Percentiles rank a stretch among this genome's conserved stretches.
phyloP scores from a whole-genome alignment of 306 rosid species.

The Ormosia semicastrata region DNA sequence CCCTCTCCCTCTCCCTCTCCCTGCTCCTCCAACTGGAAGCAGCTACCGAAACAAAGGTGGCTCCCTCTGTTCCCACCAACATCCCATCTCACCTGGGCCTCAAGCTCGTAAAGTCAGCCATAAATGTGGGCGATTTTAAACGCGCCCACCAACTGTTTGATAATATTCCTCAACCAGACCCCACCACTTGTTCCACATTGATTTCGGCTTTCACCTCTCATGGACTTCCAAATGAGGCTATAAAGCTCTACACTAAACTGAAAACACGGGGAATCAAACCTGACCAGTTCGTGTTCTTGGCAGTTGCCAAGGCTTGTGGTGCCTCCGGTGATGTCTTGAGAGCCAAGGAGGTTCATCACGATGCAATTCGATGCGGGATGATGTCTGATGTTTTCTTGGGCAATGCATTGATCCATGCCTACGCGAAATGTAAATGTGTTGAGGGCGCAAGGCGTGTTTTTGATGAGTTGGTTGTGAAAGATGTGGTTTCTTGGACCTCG shows the following conservation, averaged over 20 bases:
- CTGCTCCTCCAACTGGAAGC: background rate
- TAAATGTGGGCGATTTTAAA: slow-evolving; percentile 41
- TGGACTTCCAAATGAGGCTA: slow-evolving; percentile 41
- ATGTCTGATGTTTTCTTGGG: slow-evolving; percentile 36
- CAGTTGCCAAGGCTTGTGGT: slow-evolving; percentile 50
- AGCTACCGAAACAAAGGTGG: slow-evolving; percentile 28
- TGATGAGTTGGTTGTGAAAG: slow-evolving; percentile 39
- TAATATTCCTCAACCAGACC: slow-evolving; percentile 45
- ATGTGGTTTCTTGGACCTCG: slow-evolving; percentile 49
- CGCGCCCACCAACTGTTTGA: slow-evolving; percentile 54
- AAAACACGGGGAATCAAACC: slow-evolving; percentile 29
- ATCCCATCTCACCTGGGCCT: slow-evolving; percentile 43
- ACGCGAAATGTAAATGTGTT: slow-evolving; percentile 37
- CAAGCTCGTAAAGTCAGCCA: slow-evolving; percentile 25
- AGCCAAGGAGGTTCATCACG: slow-evolving; percentile 39
- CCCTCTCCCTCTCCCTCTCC: background rate
- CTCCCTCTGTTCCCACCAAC: slow-evolving; percentile 33
- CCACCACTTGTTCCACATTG: slow-evolving; percentile 42
- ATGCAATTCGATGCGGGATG: slow-evolving; percentile 34
- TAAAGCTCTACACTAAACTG: slow-evolving; percentile 32
- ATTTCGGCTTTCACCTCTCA: slow-evolving; percentile 44
- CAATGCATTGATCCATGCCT: slow-evolving; percentile 47
- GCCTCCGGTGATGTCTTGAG: slow-evolving; percentile 39
- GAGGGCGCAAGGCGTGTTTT: slow-evolving; percentile 45
- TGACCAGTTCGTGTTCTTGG: slow-evolving; percentile 31